A percentile compares a stretch with the other conserved stretches of the same genome.
Conservation (phyloP, 2,329 filamentous ascomycete genomes). For the Salinomyces thailandicus region DNA sequence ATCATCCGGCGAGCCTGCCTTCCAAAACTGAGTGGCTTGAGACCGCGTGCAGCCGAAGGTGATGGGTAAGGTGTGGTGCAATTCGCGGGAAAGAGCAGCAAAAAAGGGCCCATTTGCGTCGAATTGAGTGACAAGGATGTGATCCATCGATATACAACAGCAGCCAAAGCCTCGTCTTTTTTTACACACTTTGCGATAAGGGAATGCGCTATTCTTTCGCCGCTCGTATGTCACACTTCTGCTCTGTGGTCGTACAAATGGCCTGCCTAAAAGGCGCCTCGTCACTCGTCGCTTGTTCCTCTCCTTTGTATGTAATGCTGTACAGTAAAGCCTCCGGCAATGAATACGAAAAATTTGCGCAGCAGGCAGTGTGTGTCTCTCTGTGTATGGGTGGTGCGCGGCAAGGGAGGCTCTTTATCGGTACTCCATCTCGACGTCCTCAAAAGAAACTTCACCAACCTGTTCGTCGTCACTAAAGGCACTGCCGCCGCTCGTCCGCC, state of each 20-base stretch:
- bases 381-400: not conserved
- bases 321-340: too few relatives aligned
- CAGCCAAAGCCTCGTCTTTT: not conserved
- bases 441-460: constrained; percentile 56
- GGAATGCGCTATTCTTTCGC: not conserved
- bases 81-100: not conserved
- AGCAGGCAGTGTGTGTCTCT: not conserved
- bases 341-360: too few relatives aligned
- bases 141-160: too few relatives aligned
- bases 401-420: constrained; percentile 31
- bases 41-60: not conserved
- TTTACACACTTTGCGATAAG: not conserved
- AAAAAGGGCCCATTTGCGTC: not conserved
- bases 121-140: too few relatives aligned
- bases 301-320: not conserved
- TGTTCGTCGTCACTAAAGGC: constrained; percentile 46
- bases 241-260: not conserved
- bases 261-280: not conserved
- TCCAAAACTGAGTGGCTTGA: too few relatives aligned
- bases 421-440: constrained; percentile 51
- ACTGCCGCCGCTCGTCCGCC: constrained; percentile 47
- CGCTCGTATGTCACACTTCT: not conserved
- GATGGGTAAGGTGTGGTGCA: too few relatives aligned
- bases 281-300: not conserved
- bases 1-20: not conserved